Evolutionary conservation across 1,284 basidiomycete species (phyloP).

Genomic region (Ceratobasidium sp.): DNA sequence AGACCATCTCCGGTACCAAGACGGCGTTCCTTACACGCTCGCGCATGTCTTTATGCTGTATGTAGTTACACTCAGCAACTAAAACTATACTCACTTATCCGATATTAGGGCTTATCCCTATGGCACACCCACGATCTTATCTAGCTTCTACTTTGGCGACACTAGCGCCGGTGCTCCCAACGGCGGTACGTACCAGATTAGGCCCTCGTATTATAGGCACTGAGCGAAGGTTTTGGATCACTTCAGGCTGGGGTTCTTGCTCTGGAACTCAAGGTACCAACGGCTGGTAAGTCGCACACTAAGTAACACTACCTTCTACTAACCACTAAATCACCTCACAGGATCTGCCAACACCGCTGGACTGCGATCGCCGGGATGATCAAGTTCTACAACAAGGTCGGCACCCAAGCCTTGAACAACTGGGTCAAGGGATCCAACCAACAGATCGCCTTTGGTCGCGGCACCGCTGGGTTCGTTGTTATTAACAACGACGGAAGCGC

Average conservation of each 20-base stretch:
- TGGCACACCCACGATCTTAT: conserved; percentile 74
- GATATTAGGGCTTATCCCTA: conserved; percentile 67
- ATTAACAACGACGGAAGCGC: conserved; percentile 72
- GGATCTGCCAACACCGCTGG: conserved; percentile 68
- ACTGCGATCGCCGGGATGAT: conserved; percentile 71
- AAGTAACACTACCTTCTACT: background rate
- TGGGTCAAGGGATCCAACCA: conserved; percentile 70
- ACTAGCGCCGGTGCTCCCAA: conserved; percentile 72
- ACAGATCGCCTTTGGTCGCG: conserved; percentile 74
- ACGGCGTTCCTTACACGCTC: conserved; percentile 72
- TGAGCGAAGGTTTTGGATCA: background rate
- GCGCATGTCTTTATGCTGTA: conserved; percentile 73
- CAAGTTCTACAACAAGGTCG: conserved; percentile 71
- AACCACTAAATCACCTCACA: background rate
- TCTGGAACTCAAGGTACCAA: conserved; percentile 65
- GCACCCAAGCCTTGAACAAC: conserved; percentile 61
- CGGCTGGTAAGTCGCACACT: conserved; percentile 61
- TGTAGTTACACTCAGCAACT: conserved; percentile 32
- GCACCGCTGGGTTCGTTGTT: conserved; percentile 70
- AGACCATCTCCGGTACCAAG: conserved; percentile 68
- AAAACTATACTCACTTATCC: background rate
- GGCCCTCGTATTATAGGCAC: background rate
- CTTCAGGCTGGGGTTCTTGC: conserved; percentile 67
- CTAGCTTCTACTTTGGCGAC: conserved; percentile 65
- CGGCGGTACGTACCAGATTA: conserved; percentile 57